Base-by-base conservation (phyloP, 768 basidiomycete species). In the Leccinum subgranulosum region DNA sequence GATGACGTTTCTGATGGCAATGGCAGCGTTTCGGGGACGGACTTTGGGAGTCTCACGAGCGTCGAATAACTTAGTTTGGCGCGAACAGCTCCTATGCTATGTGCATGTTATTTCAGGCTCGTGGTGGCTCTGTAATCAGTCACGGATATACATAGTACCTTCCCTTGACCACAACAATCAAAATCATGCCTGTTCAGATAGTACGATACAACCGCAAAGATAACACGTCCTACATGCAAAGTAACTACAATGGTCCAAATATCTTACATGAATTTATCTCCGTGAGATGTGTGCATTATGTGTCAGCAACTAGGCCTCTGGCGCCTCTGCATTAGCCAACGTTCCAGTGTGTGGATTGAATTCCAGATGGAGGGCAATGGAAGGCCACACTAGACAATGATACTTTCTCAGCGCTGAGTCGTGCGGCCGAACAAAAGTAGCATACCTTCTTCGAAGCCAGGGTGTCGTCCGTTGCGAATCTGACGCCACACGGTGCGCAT, bases 401-500 rank as follows among this genome's bases (percentile, higher is more conserved):
- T 46, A 2, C 31, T 3, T 10, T 3, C n/a, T 76, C 54, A 59
- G 49, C 7, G n/a, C 39, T 39, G n/a, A 19, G 28, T 10, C 34
- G 27, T 33, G 43, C 43, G 28, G 9, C 2, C 14, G 39, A 54
- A 21, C 29, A 33, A 60, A 29, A 34, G 6, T 9, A 15, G 68
- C 75, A 10, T 15, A 87, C 88, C 87, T 80, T 92, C 90, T 73
- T 93, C 92, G 66, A 93, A 94, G 1, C 92, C 92, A 17, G 90
- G 88, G 68, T 93, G 89, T 33, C 89, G 79, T 46, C 92, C 92
- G 49, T 83, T 79, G 55, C 93, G 79, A 43, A 95, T 92, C 72
- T 93, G 90, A 56, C 85, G 81, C 89, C 91, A 94, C 5, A 94
- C 87, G 60, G 80, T 81, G 54, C 81, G 82, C 90, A 94, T 92